Evolutionary conservation across 805 yeast species (phyloP).

Genomic region (Kluyveromyces lactis): DNA sequence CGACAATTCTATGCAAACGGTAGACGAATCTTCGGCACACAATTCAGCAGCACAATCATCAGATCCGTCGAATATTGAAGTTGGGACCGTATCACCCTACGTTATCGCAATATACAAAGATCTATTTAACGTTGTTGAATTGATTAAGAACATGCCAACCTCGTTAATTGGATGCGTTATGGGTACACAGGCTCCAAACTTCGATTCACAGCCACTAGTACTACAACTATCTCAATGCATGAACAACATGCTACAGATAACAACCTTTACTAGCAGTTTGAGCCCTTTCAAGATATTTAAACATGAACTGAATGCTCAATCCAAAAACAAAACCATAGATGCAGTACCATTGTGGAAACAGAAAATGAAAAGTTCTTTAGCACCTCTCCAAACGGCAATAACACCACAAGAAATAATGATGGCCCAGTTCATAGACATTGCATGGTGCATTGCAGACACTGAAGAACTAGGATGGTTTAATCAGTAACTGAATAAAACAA

Average conservation of each 20-base stretch:
- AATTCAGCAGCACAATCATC: neutral
- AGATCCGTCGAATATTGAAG: neutral
- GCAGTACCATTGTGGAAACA: constrained; percentile 1
- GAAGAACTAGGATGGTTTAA: constrained; percentile 27
- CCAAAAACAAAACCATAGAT: neutral
- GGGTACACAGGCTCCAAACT: constrained; percentile 12
- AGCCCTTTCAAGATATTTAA: constrained; percentile 26
- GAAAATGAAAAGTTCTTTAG: constrained; percentile 1
- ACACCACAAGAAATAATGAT: constrained; percentile 6
- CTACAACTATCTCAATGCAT: constrained; percentile 25
- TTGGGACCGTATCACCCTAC: constrained; percentile 26
- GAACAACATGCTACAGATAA: constrained; percentile 27
- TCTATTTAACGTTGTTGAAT: constrained; percentile 20
- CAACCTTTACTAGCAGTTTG: constrained; percentile 22
- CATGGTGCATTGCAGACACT: constrained; percentile 26
- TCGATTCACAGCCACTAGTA: constrained; percentile 20
- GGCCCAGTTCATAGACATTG: constrained; percentile 15
- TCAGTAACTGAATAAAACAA: neutral
- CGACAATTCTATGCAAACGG: neutral
- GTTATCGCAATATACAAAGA: constrained; percentile 22
- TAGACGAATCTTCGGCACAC: neutral
- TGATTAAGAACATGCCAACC: constrained; percentile 25
- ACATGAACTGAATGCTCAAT: constrained; percentile 6
- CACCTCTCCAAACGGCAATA: constrained; percentile 2
- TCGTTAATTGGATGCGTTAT: constrained; percentile 22